Evolutionary conservation across 148 eudicot genomes (phyloP), one percentile per base, ranked within the genome.

Genomic region (Bassia scoparia): DNA sequence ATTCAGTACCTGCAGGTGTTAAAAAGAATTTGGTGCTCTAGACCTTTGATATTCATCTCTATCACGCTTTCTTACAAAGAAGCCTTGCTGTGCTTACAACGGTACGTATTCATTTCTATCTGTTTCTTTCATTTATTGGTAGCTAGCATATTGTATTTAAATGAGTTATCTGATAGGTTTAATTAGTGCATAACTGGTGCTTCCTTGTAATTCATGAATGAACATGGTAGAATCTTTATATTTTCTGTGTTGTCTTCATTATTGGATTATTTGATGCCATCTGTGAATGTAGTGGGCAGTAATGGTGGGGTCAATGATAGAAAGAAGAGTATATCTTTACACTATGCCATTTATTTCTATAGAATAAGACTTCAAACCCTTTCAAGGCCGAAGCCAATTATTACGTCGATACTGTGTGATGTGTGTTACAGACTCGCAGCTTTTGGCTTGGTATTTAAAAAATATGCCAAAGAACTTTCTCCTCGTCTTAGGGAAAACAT

Each of bases 341-440:
- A 55, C 78, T 76, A 76, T 68, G 37, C 52, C 66, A 71, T 38
- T 54, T 52, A 71, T 63, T 72, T 71, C 67, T 26, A 29, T 66
- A 78, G 72, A 59, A 24, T 72, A 67, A 62, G 80, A 64, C 66
- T n/a, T n/a, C 71, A 21, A 29, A 63, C 58, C 75, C 78, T 68
- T 77, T 72, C 76, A 56, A 43, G 68, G 50, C 69, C 35, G 38
- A 53, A 67, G 14, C 38, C 54, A 72, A 72, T 43, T 67, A 65
- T 33, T 64, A 64, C 48, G 66, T 50, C 61, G 30, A 62, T 63
- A 54, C 66, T 48, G 71, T 72, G 68, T 73, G 67, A 66, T 66
- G 61, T 67, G 68, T 78, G 24, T 73, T 38, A 50, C 76, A n/a
- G n/a, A n/a, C n/a, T n/a, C n/a, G n/a, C 76, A 78, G 62, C 73